These are phyloP conservation scores for Leishmania martiniquensis DNA, from an alignment of 208 protist species.

Conservation along the genomic window DNA sequence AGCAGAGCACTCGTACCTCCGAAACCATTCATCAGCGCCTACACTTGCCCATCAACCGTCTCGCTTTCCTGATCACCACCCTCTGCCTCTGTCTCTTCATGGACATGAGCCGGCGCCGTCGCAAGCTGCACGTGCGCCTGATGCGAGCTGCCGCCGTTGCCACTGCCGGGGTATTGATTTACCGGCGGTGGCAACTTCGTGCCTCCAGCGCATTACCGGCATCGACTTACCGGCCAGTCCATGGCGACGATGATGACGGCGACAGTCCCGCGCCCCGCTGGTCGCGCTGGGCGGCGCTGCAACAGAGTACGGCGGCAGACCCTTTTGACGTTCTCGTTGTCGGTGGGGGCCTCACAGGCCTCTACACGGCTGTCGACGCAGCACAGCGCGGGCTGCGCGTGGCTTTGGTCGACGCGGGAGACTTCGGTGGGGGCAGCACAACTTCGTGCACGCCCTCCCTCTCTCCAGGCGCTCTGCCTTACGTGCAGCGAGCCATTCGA, in stretches of 20 bases:
- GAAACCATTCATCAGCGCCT: neutral
- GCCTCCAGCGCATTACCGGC: constrained; percentile 26
- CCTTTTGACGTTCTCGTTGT: constrained; percentile 80
- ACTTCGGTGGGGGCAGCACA: constrained; percentile 55
- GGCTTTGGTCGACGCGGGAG: constrained; percentile 67
- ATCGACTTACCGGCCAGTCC: constrained; percentile 8
- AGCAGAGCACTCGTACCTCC: neutral
- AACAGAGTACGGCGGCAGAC: constrained; percentile 12
- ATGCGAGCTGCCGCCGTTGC: constrained; percentile 32
- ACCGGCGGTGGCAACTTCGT: constrained; percentile 66
- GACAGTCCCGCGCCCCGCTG: constrained; percentile 16
- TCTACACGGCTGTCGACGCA: constrained; percentile 87
- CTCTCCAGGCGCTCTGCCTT: constrained; percentile 67
- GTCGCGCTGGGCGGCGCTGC: constrained; percentile 30
- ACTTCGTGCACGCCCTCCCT: constrained; percentile 32
- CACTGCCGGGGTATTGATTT: constrained; percentile 16
- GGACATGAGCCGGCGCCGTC: constrained; percentile 46
- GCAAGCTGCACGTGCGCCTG: constrained; percentile 39
- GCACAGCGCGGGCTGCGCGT: constrained; percentile 78
- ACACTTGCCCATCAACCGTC: neutral
- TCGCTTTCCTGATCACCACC: neutral
- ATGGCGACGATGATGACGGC: neutral
- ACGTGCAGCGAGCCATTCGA: constrained; percentile 71
- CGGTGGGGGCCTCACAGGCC: constrained; percentile 66
- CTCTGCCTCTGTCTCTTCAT: neutral